A percentile compares a stretch with the other conserved stretches of the same genome.
phyloP scores from a whole-genome alignment of 2,329 filamentous ascomycete species.

The Ophiocordyceps unilateralis region DNA sequence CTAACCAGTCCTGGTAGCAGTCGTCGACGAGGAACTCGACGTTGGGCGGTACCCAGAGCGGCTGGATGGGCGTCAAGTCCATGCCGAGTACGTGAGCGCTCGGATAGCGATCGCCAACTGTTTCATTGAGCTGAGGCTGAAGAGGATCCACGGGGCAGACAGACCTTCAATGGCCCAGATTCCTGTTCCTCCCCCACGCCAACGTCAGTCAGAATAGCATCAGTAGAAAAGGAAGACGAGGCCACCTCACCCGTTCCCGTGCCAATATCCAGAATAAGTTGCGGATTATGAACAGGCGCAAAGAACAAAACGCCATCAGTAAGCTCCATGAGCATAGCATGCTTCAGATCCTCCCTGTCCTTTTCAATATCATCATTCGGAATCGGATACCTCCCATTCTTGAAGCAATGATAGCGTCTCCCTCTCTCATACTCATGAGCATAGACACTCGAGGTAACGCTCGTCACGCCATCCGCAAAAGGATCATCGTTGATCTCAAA shows the following conservation, averaged over 20 bases:
- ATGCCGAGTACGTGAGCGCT: conserved; percentile 19
- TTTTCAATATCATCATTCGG: conserved; percentile 23
- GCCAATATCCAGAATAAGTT: conserved; percentile 24
- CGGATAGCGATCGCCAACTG: conserved; percentile 11
- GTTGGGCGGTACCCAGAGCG: conserved; percentile 21
- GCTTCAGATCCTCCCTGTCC: conserved; percentile 20
- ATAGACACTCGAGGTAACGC: conserved; percentile 4
- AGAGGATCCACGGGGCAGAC: not conserved
- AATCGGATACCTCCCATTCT: conserved; percentile 17
- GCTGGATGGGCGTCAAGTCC: conserved; percentile 22
- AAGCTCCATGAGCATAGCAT: conserved; percentile 18
- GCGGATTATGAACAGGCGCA: conserved; percentile 19
- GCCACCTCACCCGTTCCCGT: conserved; percentile 9
- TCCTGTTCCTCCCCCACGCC: conserved; percentile 4
- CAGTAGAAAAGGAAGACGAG: too few species aligned
- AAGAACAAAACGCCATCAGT: conserved; percentile 19
- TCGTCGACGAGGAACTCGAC: conserved; percentile 21
- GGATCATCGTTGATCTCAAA: conserved; percentile 2
- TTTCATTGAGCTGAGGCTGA: not conserved
- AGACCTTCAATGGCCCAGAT: conserved; percentile 4
- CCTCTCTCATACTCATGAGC: conserved; percentile 4
- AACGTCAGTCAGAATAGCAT: too few species aligned
- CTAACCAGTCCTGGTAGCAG: conserved; percentile 15
- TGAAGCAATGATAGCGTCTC: conserved; percentile 15
- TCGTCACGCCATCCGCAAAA: conserved; percentile 2